Evolutionary conservation across 352 stramenopile genomes (phyloP), one percentile per base, ranked within the genome.

Genomic region (Elongisporangium undulatum): DNA sequence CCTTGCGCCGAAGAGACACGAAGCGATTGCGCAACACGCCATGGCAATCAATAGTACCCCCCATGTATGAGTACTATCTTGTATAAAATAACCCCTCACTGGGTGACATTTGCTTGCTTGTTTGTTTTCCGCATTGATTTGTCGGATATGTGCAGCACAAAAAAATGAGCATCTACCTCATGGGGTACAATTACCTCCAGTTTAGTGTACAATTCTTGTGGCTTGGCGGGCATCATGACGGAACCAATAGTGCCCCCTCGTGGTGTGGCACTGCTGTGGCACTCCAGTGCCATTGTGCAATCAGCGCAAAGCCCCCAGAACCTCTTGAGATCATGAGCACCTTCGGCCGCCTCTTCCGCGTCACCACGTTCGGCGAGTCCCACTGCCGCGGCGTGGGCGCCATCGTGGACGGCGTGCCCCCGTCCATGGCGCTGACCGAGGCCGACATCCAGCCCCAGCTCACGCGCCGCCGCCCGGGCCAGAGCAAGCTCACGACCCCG

Each of bases 301-400:
- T 41, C 29, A 41, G 29, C 29, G 5, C 26, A 15, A n/a, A 34
- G 21, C 17, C 45, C 38, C n/a, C 53, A 50, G 51, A 48, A 41
- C 29, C 29, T 41, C 5, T 41, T 41, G 29, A 41, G 29, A 73
- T 24, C 50, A 95, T 95, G 86, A 95, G 86, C 68, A 90, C 95
- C 41, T 99, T 99, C 72, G 97, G 97, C 55, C 87, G 93, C 56
- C 74, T 98, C 68, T 99, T 99, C 77, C 93, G 96, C 65, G 98
- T 99, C 58, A 98, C 96, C 49, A 99, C 97, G 62, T 99, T 98
- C 74, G 97, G 97, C 29, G 97, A 99, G 82, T 99, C 96, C 56
- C 97, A 99, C 72, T 98, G 97, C 66, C 97, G 96, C 58, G 97
- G 94, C 38, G 97, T 99, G 4, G 97, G 97, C 64, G 96, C 97